Base-by-base conservation (phyloP, 139 green algal genomes). In the Pleodorina starrii region DNA sequence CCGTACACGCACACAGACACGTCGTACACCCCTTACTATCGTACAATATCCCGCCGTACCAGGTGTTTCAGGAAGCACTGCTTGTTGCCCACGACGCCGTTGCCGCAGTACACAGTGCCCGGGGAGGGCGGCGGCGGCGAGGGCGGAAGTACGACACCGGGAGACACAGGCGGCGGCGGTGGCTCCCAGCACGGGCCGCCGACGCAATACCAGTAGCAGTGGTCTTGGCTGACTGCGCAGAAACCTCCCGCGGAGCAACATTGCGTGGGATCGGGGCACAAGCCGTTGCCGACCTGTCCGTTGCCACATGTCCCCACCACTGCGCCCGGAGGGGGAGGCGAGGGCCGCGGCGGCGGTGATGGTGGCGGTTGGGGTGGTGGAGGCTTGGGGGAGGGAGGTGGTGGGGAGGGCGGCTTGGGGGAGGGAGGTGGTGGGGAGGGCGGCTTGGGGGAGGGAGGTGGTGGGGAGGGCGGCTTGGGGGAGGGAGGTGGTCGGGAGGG, bases 71-170 rank as follows among this genome's bases (percentile, higher is more conserved):
- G 27, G 16, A 27, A 2, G 35, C 77, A 84, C 32, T 50, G n/a
- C n/a, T 68, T 68, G 78, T 74, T 85, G 54, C 78, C 78, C 54
- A 85, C 78, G 19, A 59, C 78, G 36, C 78, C 78, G 25, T 57
- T 17, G 7, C 78, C 78, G 54, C 78, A 85, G 7, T 23, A 60
- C 54, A 48, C 38, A 7, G 38, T n/a, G 25, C 9, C 21, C 23
- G 57, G 78, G 6, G 54, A 7, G 36, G 78, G 78, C 36, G 78
- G 78, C 38, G 78, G 54, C 36, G 54, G 77, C 0, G 78, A 48
- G 25, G 54, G 54, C 21, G 19, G 14, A 14, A 29, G 21, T 23
- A 29, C 1, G n/a, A 1, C 27, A 29, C 17, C 17, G 29, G 46
- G 46, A 9, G 29, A n/a, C 5, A 25, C 11, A 10, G 75, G 48